Evolutionary conservation across 129 eudicot species (phyloP), one percentile per base, ranked within the genome.

Genomic region (Flaveria robusta): DNA sequence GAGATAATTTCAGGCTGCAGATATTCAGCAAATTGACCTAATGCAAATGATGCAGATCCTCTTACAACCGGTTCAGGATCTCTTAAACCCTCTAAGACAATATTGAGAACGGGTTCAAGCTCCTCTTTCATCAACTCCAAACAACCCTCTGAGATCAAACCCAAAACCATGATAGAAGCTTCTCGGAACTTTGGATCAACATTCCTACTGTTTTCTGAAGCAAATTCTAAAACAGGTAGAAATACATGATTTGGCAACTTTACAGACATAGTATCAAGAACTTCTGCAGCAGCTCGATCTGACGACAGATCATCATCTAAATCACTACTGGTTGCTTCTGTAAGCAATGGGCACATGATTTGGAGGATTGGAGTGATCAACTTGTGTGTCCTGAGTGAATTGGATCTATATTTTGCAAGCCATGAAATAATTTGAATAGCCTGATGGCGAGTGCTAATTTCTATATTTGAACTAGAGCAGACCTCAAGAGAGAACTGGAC

Each of bases 401-500:
- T 88, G 64, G 86, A 82, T 88, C 89, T 91, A 75, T 88, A 90
- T 74, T 86, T 90, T 56, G 91, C 98, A 79, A 93, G 98, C 98
- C 97, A 93, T 50, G 98, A 93, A 65, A 93, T 87, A 24, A 93
- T 93, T 86, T 90, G 97, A 80, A 90, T 86, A 68, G 96, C 97
- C 96, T 92, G 97, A 84, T 88, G 97, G 46, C 98, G 97, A 2
- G 96, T 93, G 83, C 81, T 90, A 58, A 87, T 20, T 80, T 93
- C 90, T 70, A 88, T 72, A 79, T 84, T 85, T 60, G 87, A 71
- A 76, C 84, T 81, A 31, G 91, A 88, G 81, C 89, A 88, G 76
- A 91, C 93, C 78, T 93, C 97, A 82, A 93, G 97, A 63, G 97
- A 90, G 85, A 93, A 93, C 58, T 93, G 93, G 73, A 93, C 97